Evolutionary conservation across 164 flowering plant genomes (phyloP), one percentile per base, ranked within the genome.

Genomic region (Euptelea pleiosperma): DNA sequence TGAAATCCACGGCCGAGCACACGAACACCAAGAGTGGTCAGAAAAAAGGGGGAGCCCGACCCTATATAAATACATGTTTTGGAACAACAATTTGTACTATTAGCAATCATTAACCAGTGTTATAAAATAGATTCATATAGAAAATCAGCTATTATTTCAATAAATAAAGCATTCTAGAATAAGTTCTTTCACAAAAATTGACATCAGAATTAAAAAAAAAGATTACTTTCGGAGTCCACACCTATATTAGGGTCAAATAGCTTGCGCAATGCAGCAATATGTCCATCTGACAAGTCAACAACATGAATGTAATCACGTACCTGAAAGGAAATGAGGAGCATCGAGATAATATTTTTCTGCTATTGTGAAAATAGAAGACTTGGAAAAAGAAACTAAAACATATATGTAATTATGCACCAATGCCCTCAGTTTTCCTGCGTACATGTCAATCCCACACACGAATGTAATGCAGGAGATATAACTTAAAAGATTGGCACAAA

Each of bases 251-350:
- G 33, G 39, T 85, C 86, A 56, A 57, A 69, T 12, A 92, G 81
- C 78, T 87, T 92, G 58, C 51, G 54, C 58, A 92, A 50, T 21
- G 98, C 98, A 60, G 89, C 95, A 64, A 82, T 80, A 64, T 92
- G 96, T 6, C 98, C 98, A 65, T 89, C 91, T 4, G 96, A 82
- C 55, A 92, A 70, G 68, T 92, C 96, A 74, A 89, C 77, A 61
- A 92, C 96, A 75, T 92, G 98, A 63, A 92, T 89, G 69, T 92
- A 92, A 63, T 92, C 98, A 26, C 98, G 82, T 6, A 92, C 94
- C 98, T 92, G 85, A 60, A 31, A 33, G 47, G 21, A 62, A 16
- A 33, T n/a, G 64, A 52, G 7, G 9, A 19, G n/a, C n/a, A n/a
- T n/a, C n/a, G n/a, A n/a, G n/a, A n/a, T n/a, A n/a, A n/a, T n/a